These are phyloP conservation scores for Boletellus ananiceps DNA, from an alignment of 768 basidiomycete species.

Conservation along the genomic window DNA sequence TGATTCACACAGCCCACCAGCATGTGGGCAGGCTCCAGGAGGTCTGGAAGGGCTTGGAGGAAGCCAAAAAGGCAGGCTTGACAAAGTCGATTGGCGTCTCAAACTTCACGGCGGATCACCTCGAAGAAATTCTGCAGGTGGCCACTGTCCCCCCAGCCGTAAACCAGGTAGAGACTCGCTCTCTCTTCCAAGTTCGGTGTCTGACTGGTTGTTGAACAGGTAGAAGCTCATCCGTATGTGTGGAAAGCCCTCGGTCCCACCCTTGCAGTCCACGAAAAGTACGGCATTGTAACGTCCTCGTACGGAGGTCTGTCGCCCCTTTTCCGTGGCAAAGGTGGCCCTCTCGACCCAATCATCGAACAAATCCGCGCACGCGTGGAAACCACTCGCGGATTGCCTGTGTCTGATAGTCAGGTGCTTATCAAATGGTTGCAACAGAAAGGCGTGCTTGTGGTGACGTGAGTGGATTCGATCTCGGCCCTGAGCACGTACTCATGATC, in stretches of 20 bases:
- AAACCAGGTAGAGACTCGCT: conserved; percentile 41
- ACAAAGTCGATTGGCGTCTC: conserved; percentile 48
- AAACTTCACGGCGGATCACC: conserved; percentile 44
- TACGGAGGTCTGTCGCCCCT: conserved; percentile 40
- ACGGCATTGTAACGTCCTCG: conserved; percentile 38
- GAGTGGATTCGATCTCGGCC: conserved; percentile 1
- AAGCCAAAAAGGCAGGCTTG: conserved; percentile 40
- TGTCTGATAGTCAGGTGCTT: conserved; percentile 29
- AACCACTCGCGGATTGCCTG: conserved; percentile 20
- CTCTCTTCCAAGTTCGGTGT: neutral
- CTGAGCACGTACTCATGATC: neutral
- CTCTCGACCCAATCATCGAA: conserved; percentile 36
- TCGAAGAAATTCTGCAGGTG: conserved; percentile 41
- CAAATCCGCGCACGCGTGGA: conserved; percentile 30
- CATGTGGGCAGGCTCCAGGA: conserved; percentile 43
- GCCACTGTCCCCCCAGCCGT: conserved; percentile 46
- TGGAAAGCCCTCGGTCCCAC: conserved; percentile 38
- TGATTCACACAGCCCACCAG: conserved; percentile 48
- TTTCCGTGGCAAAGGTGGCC: conserved; percentile 33
- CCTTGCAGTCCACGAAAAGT: conserved; percentile 32
- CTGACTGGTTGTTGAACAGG: conserved; percentile 22
- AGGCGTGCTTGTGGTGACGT: conserved; percentile 30
- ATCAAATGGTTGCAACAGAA: conserved; percentile 30
- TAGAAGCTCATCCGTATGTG: conserved; percentile 54
- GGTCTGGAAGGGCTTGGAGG: conserved; percentile 61